Evolutionary conservation across 768 basidiomycete genomes (phyloP), one percentile per base, ranked within the genome.

Genomic region (Leccinum pellstonianum): DNA sequence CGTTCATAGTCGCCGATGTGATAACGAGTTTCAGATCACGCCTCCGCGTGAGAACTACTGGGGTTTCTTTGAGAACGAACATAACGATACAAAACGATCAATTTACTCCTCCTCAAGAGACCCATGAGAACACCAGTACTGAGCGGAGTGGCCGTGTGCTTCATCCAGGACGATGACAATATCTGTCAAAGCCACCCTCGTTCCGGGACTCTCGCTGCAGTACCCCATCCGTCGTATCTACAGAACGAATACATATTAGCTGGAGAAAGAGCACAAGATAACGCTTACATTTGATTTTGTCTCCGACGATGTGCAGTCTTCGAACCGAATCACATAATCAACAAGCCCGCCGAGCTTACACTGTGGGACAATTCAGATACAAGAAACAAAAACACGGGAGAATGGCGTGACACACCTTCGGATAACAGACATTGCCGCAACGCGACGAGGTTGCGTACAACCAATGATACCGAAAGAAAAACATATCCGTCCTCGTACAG

Each of bases 401-500:
- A 21, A 57, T 23, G 46, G 12, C 3, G 50, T 55, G 47, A 70
- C 85, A 56, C 50, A 92, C 50, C 97, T 71, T 99, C 97, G 69
- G 93, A 95, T 59, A 99, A 98, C 97, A 10, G 93, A 95, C 97
- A 99, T 98, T 15, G 97, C 97, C 49, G 97, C 97, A 29, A 99
- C 97, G 77, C 97, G 95, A 66, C 97, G 85, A 52, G 97, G 97
- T 71, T 99, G 97, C 0, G 97, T 99, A 70, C 97, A 99, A 11
- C 96, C 96, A 53, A 99, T 86, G 47, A 98, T 81, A 17, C 96
- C 96, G 75, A 87, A 83, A 4, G 83, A 72, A 64, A 95, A 64
- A 95, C 92, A 73, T 96, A 99, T 0, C 97, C 97, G 62, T 99
- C 97, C 72, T 99, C 97, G 70, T 98, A 93, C 62, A 99, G 74